phyloP scores from a whole-genome alignment of 371 early-diverging fungal genomes.

The Rhizopus sp. region DNA sequence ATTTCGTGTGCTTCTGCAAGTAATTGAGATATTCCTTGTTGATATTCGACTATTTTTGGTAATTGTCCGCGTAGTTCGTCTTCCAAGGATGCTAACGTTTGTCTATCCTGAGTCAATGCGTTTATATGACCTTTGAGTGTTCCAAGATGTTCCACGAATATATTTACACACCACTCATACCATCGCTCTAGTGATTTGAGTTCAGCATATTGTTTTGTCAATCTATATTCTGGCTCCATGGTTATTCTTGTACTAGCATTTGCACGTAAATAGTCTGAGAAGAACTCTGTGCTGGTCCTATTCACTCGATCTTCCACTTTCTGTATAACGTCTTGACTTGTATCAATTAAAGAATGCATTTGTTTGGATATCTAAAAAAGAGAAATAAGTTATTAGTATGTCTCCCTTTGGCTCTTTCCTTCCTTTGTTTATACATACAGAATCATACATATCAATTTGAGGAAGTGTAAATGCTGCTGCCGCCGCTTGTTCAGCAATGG shows the following conservation, averaged over 20 bases:
- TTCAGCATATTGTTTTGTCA: not conserved
- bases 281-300: not conserved
- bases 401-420: not conserved
- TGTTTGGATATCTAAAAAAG: not conserved
- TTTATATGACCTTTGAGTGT: not conserved
- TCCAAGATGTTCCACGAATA: not conserved
- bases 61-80: not conserved
- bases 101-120: not conserved
- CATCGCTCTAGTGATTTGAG: not conserved
- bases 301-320: not conserved
- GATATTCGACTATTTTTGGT: not conserved
- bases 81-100: not conserved
- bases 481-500: not conserved
- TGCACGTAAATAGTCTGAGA: not conserved
- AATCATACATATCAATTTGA: not conserved
- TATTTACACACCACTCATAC: constrained; percentile 1
- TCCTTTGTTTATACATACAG: not conserved
- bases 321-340: not conserved
- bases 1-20: not conserved
- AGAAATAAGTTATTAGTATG: not conserved
- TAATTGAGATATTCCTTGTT: not conserved
- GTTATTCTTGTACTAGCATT: not conserved
- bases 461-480: not conserved
- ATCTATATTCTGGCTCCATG: not conserved
- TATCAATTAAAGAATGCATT: not conserved